Evolutionary conservation across 176 grass and related monocot genomes (phyloP).

Genomic region (Poa annua): DNA sequence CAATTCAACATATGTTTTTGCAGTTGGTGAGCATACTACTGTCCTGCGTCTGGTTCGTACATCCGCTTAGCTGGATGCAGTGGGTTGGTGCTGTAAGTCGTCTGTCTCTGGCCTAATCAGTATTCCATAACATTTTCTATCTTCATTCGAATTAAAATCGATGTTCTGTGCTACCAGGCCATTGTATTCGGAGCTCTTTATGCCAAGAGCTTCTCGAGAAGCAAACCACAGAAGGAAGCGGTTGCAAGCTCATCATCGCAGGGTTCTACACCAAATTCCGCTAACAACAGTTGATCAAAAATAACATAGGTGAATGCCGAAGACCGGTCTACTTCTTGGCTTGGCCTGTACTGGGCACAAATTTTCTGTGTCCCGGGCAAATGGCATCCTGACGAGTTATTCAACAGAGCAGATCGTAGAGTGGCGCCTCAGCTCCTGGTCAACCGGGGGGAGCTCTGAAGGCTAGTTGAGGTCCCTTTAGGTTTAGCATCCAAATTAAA

Average conservation of each 20-base stretch:
- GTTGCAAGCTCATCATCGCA: conserved; percentile 6
- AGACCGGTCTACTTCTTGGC: not conserved
- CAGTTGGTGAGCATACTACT: conserved; percentile 94
- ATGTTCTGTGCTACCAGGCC: conserved; percentile 40
- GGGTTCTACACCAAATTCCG: conserved; percentile 36
- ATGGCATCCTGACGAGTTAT: conserved; percentile 13
- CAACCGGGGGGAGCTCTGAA: conserved; percentile 23
- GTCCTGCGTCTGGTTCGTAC: conserved; percentile 85
- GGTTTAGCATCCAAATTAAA: conserved; percentile 3
- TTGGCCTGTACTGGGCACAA: not conserved
- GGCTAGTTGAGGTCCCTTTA: not conserved
- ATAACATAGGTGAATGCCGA: not conserved
- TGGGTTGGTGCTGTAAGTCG: conserved; percentile 86
- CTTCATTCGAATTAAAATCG: not conserved
- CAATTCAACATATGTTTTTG: conserved; percentile 22
- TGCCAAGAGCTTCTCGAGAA: conserved; percentile 68
- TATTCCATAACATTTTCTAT: not conserved
- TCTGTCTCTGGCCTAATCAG: not conserved
- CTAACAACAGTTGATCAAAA: conserved; percentile 43
- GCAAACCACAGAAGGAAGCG: conserved; percentile 50
- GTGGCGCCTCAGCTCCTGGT: not conserved
- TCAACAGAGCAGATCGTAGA: conserved; percentile 12
- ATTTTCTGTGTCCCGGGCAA: not conserved
- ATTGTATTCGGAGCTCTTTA: conserved; percentile 87
- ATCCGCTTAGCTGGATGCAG: conserved; percentile 83